Conservation (phyloP, 2,329 filamentous ascomycete species). For the Colletotrichum melonis region DNA sequence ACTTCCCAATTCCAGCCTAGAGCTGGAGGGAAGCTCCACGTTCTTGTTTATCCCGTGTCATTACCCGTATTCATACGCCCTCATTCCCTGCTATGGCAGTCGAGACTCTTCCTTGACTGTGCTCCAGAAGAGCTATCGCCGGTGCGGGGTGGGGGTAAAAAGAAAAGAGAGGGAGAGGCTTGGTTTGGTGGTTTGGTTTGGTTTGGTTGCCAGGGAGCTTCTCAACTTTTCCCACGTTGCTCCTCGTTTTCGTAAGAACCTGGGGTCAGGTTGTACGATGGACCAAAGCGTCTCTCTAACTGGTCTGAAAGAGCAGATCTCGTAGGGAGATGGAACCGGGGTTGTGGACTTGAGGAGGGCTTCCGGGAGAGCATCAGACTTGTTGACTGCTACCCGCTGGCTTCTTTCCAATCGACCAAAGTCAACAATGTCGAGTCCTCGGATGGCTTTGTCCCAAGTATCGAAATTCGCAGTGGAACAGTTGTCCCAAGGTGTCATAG, state of each 20-base stretch:
- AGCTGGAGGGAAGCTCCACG: slow-evolving; percentile 8
- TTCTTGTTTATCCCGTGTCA: slow-evolving; percentile 2
- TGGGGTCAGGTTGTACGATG: background rate
- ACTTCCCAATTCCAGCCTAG: background rate
- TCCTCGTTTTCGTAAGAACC: background rate
- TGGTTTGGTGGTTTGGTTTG: background rate
- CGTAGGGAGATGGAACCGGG: background rate
- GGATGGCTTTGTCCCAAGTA: background rate
- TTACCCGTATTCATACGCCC: slow-evolving; percentile 14
- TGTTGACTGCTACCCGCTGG: background rate
- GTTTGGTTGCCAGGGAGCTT: slow-evolving; percentile 11
- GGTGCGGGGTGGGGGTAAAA: background rate
- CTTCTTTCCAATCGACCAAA: background rate
- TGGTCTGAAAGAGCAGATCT: background rate
- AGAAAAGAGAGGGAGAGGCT: background rate
- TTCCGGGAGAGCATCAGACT: background rate
- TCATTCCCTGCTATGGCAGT: slow-evolving; percentile 7
- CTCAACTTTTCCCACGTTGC: slow-evolving; percentile 1
- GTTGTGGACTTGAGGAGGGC: background rate
- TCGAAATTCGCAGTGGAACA: background rate
- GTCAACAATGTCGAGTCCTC: background rate
- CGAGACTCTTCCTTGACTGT: slow-evolving; percentile 7
- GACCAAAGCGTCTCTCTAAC: background rate
- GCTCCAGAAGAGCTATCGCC: slow-evolving; percentile 9
- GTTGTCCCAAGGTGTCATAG: slow-evolving; percentile 19